A percentile compares a stretch with the other conserved stretches of the same genome.
Evolutionary conservation across 2,329 filamentous ascomycete genomes (phyloP).

Genomic region (Knoxdaviesia proteae): DNA sequence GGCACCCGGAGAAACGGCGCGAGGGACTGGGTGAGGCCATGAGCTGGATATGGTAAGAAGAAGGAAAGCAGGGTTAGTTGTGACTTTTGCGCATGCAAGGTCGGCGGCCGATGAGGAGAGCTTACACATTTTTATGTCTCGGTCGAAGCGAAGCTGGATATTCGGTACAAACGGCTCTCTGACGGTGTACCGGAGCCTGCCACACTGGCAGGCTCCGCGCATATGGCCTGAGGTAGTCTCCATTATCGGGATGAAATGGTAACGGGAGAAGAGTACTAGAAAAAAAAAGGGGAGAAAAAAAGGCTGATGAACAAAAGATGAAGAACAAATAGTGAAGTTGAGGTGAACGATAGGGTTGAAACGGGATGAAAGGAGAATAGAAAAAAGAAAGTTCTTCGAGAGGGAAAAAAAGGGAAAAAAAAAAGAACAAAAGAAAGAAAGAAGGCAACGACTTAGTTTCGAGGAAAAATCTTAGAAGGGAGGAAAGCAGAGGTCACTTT

Average conservation of each 20-base stretch:
- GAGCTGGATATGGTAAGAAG: conserved; percentile 22
- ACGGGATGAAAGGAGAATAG: no score
- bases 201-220: conserved; percentile 64
- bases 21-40: conserved; percentile 40
- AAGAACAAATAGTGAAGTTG: not conserved
- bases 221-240: not conserved
- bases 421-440: not conserved
- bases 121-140: no score
- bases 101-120: no score
- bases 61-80: not conserved
- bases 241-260: not conserved
- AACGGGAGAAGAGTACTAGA: not conserved
- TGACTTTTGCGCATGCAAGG: not conserved
- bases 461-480: no score
- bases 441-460: not conserved
- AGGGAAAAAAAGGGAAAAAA: not conserved
- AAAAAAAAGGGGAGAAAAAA: not conserved
- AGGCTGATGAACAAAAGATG: not conserved
- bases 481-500: no score
- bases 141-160: not conserved
- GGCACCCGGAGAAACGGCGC: conserved; percentile 71
- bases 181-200: conserved; percentile 65
- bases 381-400: not conserved
- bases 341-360: no score
- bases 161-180: conserved; percentile 33